phyloP scores from a whole-genome alignment of 306 rosid species.

The Acacia melanoxylon region DNA sequence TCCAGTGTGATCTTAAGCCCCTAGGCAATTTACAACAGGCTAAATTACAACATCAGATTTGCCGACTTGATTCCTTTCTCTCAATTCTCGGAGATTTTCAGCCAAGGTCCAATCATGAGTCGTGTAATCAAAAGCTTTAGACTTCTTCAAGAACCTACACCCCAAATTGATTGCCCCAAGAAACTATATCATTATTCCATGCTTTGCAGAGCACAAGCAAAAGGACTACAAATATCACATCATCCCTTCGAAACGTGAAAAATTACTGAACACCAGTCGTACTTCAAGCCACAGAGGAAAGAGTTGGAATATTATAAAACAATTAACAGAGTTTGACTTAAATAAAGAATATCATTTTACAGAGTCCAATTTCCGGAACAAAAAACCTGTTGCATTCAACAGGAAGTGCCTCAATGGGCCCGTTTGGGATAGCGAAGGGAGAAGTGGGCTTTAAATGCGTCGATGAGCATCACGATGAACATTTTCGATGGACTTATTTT shows the following conservation, averaged over 20 bases:
- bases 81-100: background rate
- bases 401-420: constrained; percentile 26
- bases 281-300: background rate
- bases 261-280: background rate
- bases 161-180: constrained; percentile 21
- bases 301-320: background rate
- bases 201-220: background rate
- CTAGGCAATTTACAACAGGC: background rate
- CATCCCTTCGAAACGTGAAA: background rate
- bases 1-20: background rate
- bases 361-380: constrained; percentile 26
- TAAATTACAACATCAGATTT: background rate
- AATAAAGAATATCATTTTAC: constrained; percentile 10
- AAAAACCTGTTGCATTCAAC: background rate
- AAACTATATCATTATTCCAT: background rate
- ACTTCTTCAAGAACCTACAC: constrained; percentile 28
- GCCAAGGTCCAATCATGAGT: background rate
- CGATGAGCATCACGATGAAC: too few species aligned
- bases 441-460: too few species aligned
- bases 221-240: background rate
- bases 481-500: too few species aligned
- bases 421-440: too few species aligned
- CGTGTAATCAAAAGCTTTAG: background rate
- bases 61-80: background rate
- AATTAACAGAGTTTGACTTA: constrained; percentile 9